A percentile compares a stretch with the other conserved stretches of the same genome.
Evolutionary conservation across 129 eudicot species (phyloP).

Genomic region (Sambucus nigra): DNA sequence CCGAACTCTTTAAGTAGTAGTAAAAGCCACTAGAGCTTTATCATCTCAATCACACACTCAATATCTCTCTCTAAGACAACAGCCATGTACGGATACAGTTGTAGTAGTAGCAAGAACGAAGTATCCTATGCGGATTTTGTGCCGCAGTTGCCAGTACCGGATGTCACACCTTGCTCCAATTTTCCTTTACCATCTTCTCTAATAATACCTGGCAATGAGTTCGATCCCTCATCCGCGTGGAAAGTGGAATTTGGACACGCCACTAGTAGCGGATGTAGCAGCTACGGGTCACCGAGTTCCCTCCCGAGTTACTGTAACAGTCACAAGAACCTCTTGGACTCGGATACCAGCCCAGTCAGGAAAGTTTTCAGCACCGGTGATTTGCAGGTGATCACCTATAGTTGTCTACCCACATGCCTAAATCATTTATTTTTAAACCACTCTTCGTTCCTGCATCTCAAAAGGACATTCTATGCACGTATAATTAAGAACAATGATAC

Average conservation of each 20-base stretch:
- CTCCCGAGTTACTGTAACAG: constrained; percentile 20
- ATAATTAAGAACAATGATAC: too few relatives aligned
- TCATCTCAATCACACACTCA: background rate
- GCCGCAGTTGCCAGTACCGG: constrained; percentile 15
- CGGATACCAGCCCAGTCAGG: constrained; percentile 24
- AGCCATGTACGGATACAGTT: constrained; percentile 25
- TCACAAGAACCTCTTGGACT: constrained; percentile 21
- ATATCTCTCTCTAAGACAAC: constrained; percentile 4
- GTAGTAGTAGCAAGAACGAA: constrained; percentile 2
- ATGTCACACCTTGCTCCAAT: background rate
- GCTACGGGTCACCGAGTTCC: constrained; percentile 47
- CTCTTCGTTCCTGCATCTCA: too few relatives aligned
- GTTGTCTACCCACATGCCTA: too few relatives aligned
- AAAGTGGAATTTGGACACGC: constrained; percentile 23
- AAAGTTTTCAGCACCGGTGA: constrained; percentile 46
- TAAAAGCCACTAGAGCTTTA: background rate
- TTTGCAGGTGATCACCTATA: constrained; percentile 51
- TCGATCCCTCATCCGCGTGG: constrained; percentile 22
- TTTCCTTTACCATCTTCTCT: constrained; percentile 13
- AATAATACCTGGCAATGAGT: constrained; percentile 19
- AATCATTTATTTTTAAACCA: too few relatives aligned
- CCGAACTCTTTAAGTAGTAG: constrained; percentile 17
- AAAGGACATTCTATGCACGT: too few relatives aligned
- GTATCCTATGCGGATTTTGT: constrained; percentile 9
- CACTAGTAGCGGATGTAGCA: constrained; percentile 24